These are phyloP conservation scores for Microstegium vimineum DNA, from an alignment of 176 grass and related monocot genomes.

Conservation along the genomic window DNA sequence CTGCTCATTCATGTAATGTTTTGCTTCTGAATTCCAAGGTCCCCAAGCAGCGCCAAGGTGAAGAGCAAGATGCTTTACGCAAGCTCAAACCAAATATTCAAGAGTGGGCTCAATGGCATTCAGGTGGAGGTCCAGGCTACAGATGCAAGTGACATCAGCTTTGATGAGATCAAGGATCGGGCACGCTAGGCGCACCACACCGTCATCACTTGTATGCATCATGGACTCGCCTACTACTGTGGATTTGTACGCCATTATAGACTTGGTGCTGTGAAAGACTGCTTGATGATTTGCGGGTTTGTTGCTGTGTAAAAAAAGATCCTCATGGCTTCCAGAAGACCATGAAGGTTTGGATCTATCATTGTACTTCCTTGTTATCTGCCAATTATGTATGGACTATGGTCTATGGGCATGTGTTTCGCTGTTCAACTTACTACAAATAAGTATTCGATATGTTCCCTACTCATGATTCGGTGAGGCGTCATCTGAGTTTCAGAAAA, in stretches of 20 bases:
- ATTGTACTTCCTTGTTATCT: slow-evolving; percentile 39
- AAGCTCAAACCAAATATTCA: slow-evolving; percentile 63
- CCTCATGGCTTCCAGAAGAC: slow-evolving; percentile 24
- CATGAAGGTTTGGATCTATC: slow-evolving; percentile 43
- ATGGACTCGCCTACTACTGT: slow-evolving; percentile 24
- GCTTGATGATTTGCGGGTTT: slow-evolving; percentile 52
- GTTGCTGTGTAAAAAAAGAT: slow-evolving; percentile 44
- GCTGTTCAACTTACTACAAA: slow-evolving; percentile 33
- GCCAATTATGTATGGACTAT: slow-evolving; percentile 19
- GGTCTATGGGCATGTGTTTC: slow-evolving; percentile 11
- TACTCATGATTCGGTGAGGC: not conserved
- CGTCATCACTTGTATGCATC: not conserved
- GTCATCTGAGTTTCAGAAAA: not conserved
- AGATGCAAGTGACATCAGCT: slow-evolving; percentile 60
- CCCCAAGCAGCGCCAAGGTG: slow-evolving; percentile 52
- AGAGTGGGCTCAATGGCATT: slow-evolving; percentile 61
- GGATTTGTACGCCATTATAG: slow-evolving; percentile 42
- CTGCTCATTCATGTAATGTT: not conserved
- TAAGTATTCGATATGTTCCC: slow-evolving; percentile 36
- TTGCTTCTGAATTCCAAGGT: slow-evolving; percentile 44
- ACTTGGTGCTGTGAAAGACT: slow-evolving; percentile 43
- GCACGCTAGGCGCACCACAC: slow-evolving; percentile 37
- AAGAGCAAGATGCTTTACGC: slow-evolving; percentile 95
- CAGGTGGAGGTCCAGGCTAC: slow-evolving; percentile 83
- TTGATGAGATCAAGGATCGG: slow-evolving; percentile 58